Percentiles rank a stretch among this genome's conserved stretches.
Evolutionary conservation across 257 asterid species (phyloP).

Genomic region (Solanum chiquidenum): DNA sequence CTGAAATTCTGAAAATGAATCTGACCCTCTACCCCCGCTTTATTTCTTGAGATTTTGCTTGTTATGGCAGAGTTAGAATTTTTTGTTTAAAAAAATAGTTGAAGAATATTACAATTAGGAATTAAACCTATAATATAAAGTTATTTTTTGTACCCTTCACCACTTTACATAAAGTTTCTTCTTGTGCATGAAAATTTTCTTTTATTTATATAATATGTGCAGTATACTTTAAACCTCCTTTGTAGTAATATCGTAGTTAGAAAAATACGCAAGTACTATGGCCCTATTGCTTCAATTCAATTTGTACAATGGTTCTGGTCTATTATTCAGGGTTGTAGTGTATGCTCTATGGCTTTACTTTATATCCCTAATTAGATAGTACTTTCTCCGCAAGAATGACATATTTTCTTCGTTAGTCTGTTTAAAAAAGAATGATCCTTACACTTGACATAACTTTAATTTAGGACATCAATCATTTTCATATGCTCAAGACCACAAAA

Average conservation of each 20-base stretch:
- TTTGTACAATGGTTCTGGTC: not conserved
- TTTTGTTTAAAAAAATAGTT: not conserved
- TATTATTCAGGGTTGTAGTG: not conserved
- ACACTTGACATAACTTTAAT: too few relatives aligned
- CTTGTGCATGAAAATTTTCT: not conserved
- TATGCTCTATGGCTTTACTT: not conserved
- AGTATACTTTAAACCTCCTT: not conserved
- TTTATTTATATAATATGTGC: not conserved
- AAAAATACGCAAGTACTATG: not conserved
- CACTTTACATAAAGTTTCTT: not conserved
- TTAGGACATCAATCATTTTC: too few relatives aligned
- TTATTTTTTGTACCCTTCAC: not conserved
- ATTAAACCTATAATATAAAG: not conserved
- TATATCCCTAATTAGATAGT: not conserved
- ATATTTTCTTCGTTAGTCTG: too few relatives aligned
- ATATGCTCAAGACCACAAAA: not conserved
- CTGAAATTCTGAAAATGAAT: not conserved
- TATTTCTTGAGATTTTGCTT: not conserved
- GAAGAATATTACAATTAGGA: not conserved
- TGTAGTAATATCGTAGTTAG: not conserved
- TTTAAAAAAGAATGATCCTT: fast-evolving
- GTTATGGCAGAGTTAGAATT: not conserved
- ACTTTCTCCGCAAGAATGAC: not conserved
- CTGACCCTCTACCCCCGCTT: not conserved
- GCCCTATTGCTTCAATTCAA: not conserved